A percentile compares a stretch with the other conserved stretches of the same genome.
These are phyloP conservation scores for Pestalotiopsis sp. DNA, from an alignment of 2,329 filamentous ascomycete species.

Conservation along the genomic window DNA sequence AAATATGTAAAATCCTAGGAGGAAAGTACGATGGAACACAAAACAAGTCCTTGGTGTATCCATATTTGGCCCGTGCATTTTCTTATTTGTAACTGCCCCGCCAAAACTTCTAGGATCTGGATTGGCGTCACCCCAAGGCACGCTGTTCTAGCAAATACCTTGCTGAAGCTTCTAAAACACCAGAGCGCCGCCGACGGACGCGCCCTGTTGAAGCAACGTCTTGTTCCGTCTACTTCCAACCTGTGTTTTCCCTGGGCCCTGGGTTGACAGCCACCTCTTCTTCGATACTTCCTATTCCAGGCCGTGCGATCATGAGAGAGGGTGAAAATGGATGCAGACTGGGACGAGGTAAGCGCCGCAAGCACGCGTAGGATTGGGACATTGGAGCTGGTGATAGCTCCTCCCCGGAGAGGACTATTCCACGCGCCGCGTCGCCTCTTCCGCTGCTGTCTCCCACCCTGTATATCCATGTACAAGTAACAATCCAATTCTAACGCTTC, in stretches of 20 bases:
- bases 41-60: too few relatives aligned
- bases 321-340: slow-evolving; percentile 63
- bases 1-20: too few relatives aligned
- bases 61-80: too few relatives aligned
- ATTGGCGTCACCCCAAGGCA: too few relatives aligned
- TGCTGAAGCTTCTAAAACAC: neutral
- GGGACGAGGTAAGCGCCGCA: slow-evolving; percentile 59
- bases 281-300: neutral
- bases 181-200: too few relatives aligned
- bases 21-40: too few relatives aligned
- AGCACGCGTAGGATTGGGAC: slow-evolving; percentile 7
- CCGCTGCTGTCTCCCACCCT: neutral
- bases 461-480: neutral
- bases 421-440: neutral
- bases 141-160: neutral
- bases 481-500: neutral
- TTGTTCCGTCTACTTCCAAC: neutral
- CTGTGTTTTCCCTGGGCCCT: neutral
- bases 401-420: neutral
- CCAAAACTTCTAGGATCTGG: too few relatives aligned
- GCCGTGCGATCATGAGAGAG: slow-evolving; percentile 3
- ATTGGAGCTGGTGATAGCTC: slow-evolving; percentile 18
- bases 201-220: too few relatives aligned
- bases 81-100: too few relatives aligned
- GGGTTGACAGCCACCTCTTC: neutral